phyloP scores from a whole-genome alignment of 1,284 basidiomycete species.

The Microbotryomycetes sp. region DNA sequence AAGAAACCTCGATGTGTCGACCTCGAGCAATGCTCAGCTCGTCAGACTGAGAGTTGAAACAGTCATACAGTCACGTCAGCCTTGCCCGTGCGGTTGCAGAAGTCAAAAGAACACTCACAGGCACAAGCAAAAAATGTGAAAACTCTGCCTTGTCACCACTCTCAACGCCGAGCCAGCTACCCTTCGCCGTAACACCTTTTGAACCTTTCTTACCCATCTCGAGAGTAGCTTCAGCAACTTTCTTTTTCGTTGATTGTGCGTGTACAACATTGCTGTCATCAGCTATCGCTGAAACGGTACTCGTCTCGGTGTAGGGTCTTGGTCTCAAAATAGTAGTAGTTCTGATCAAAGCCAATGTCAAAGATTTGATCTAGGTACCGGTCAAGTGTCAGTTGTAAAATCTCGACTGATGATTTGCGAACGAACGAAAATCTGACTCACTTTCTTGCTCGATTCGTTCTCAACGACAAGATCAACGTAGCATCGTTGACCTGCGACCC shows the following conservation, averaged over 20 bases:
- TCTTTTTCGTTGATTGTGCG: conserved; percentile 57
- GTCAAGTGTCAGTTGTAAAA: not conserved
- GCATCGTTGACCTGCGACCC: conserved; percentile 80
- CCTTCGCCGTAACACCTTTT: conserved; percentile 68
- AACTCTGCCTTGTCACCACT: conserved; percentile 58
- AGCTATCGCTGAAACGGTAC: not conserved
- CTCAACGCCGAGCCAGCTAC: conserved; percentile 78
- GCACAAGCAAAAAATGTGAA: conserved; percentile 59
- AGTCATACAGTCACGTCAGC: not conserved
- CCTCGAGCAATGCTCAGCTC: conserved; percentile 67
- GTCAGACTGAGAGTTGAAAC: conserved; percentile 51
- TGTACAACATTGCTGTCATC: conserved; percentile 54
- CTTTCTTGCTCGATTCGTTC: conserved; percentile 67
- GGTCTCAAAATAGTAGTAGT: conserved; percentile 65
- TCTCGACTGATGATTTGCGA: conserved; percentile 2
- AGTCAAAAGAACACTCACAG: conserved; percentile 52
- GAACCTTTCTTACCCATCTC: conserved; percentile 60
- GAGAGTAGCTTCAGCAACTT: conserved; percentile 59
- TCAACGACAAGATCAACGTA: conserved; percentile 62
- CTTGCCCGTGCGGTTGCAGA: not conserved
- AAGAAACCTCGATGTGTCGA: conserved; percentile 71
- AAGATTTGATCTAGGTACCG: conserved; percentile 52
- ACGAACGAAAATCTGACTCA: conserved; percentile 22
- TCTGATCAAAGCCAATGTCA: conserved; percentile 63
- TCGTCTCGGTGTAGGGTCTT: conserved; percentile 47